A percentile compares a stretch with the other conserved stretches of the same genome.
These are phyloP conservation scores for Cercospora citrullina DNA, from an alignment of 2,329 filamentous ascomycete species.

Conservation along the genomic window DNA sequence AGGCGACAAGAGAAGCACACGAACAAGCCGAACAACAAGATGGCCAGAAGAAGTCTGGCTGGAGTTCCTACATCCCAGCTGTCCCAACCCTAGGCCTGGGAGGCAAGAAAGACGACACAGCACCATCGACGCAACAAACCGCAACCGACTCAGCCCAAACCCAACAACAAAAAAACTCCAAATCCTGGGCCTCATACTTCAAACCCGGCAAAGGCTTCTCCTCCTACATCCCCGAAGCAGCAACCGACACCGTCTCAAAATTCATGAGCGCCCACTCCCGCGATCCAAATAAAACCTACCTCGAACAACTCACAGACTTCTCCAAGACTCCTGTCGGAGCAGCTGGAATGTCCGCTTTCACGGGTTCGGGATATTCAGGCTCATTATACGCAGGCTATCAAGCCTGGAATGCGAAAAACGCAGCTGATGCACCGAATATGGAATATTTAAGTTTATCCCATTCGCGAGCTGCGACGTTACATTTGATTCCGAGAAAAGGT, in stretches of 20 bases:
- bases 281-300: constrained; percentile 51
- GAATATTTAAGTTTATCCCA: constrained; percentile 52
- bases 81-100: constrained; percentile 21
- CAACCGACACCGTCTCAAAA: constrained; percentile 43
- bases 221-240: constrained; percentile 49
- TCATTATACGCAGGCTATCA: constrained; percentile 52
- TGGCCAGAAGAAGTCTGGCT: constrained; percentile 33
- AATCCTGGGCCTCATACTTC: constrained; percentile 51
- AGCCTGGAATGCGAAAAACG: constrained; percentile 45
- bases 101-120: constrained; percentile 28
- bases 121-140: constrained; percentile 8
- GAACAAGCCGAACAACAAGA: constrained; percentile 23
- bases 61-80: constrained; percentile 38
- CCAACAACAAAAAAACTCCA: constrained; percentile 38
- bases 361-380: constrained; percentile 50
- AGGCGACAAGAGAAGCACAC: constrained; percentile 30
- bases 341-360: constrained; percentile 46
- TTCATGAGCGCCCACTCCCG: constrained; percentile 49
- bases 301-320: constrained; percentile 53
- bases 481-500: constrained; percentile 44
- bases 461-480: constrained; percentile 45
- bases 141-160: constrained; percentile 33
- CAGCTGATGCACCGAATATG: constrained; percentile 42
- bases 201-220: constrained; percentile 51
- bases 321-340: constrained; percentile 54